Evolutionary conservation across 2,329 filamentous ascomycete species (phyloP).

Genomic region (Phaeoacremonium minimum): DNA sequence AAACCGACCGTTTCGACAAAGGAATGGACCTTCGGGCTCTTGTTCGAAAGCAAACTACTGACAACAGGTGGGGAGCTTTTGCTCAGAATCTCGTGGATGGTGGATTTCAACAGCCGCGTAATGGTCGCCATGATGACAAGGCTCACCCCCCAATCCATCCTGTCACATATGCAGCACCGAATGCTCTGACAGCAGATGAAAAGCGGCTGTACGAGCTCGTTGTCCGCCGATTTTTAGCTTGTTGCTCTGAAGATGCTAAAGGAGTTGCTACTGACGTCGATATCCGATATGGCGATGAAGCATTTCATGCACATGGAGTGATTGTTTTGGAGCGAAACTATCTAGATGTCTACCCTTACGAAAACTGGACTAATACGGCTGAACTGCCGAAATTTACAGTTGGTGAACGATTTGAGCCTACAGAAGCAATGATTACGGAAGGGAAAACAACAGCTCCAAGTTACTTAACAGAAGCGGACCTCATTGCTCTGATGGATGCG

Average conservation of each 20-base stretch:
- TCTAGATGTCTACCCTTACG: constrained; percentile 91
- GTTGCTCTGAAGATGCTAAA: constrained; percentile 90
- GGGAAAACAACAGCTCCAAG: constrained; percentile 83
- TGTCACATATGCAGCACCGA: constrained; percentile 72
- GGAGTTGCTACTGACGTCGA: constrained; percentile 83
- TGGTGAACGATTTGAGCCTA: constrained; percentile 81
- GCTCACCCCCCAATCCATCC: constrained; percentile 97
- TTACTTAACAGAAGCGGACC: constrained; percentile 90
- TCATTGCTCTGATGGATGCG: constrained; percentile 95
- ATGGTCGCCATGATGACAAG: constrained; percentile 88
- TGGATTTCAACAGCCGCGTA: constrained; percentile 74
- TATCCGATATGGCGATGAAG: constrained; percentile 77
- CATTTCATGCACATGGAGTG: constrained; percentile 77
- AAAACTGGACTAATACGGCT: constrained; percentile 89
- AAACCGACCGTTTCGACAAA: constrained; percentile 92
- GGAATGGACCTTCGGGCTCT: constrained; percentile 79
- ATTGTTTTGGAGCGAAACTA: constrained; percentile 88
- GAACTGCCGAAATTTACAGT: constrained; percentile 74
- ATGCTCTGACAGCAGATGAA: constrained; percentile 62
- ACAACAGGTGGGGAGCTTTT: constrained; percentile 73
- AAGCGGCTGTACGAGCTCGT: constrained; percentile 88
- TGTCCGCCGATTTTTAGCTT: constrained; percentile 85
- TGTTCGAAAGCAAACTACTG: constrained; percentile 78
- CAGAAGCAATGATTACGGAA: constrained; percentile 82
- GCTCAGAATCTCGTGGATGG: constrained; percentile 72